phyloP scores from a whole-genome alignment of 2,329 filamentous ascomycete species.

The Sporothrix globosa region DNA sequence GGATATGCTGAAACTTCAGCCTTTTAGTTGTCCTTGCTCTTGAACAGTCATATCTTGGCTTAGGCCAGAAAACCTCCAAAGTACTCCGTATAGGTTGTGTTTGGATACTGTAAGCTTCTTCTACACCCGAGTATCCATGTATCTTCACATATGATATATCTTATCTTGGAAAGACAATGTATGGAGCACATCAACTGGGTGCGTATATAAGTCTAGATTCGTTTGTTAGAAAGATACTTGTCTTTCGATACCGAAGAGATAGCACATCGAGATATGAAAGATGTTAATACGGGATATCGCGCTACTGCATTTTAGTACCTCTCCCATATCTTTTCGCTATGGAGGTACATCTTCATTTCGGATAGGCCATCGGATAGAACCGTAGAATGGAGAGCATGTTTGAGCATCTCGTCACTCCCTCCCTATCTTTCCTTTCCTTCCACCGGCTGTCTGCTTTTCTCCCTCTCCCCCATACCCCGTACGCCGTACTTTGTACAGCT shows the following conservation, averaged over 20 bases:
- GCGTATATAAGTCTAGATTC: constrained; percentile 2
- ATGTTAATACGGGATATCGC: neutral
- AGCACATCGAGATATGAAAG: neutral
- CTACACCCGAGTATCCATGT: neutral
- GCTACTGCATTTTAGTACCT: constrained; percentile 2
- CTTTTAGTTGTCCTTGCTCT: neutral
- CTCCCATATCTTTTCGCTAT: neutral
- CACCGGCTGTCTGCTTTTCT: neutral
- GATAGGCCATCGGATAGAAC: neutral
- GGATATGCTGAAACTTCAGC: constrained; percentile 28
- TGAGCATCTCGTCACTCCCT: neutral
- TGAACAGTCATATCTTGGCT: neutral
- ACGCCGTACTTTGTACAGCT: neutral
- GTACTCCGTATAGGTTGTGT: no score
- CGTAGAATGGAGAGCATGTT: constrained; percentile 18
- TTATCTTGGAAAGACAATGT: neutral
- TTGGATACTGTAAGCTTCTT: constrained; percentile 4
- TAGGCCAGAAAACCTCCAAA: no score
- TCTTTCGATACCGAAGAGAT: neutral
- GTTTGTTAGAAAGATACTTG: neutral
- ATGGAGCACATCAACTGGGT: neutral
- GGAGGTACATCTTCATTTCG: constrained; percentile 8
- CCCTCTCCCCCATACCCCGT: neutral
- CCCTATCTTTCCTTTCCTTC: neutral
- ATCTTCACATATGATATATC: neutral